Evolutionary conservation across 2,329 filamentous ascomycete genomes (phyloP).

Genomic region (Epichloe amarillans): DNA sequence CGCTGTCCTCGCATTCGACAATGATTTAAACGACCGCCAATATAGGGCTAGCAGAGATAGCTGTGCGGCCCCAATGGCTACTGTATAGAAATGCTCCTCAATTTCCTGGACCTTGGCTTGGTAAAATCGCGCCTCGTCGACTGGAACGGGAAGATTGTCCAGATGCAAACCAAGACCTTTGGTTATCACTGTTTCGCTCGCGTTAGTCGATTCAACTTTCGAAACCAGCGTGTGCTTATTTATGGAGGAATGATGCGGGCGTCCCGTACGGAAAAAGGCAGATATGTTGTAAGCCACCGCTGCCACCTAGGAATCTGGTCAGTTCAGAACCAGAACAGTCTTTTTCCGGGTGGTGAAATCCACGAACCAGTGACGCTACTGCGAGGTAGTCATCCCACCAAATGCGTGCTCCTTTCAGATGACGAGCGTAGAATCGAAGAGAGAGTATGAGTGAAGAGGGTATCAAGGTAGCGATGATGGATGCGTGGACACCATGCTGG

Average conservation of each 20-base stretch:
- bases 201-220: neutral
- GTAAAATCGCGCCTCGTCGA: conserved; percentile 5
- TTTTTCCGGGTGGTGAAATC: neutral
- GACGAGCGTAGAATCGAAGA: conserved; percentile 7
- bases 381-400: conserved; percentile 9
- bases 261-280: neutral
- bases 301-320: neutral
- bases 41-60: conserved; percentile 5
- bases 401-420: conserved; percentile 1
- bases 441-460: neutral
- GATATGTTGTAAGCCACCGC: neutral
- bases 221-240: neutral
- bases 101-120: conserved; percentile 7
- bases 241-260: neutral
- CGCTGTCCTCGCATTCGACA: neutral
- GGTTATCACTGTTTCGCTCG: neutral
- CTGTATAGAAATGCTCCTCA: conserved; percentile 8
- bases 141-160: conserved; percentile 4
- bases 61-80: conserved; percentile 7
- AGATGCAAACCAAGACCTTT: conserved; percentile 6
- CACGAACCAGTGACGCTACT: conserved; percentile 5
- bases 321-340: neutral
- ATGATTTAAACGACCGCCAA: conserved; percentile 6
- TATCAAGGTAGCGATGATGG: conserved; percentile 1
- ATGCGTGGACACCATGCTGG: conserved; percentile 3